phyloP scores from a whole-genome alignment of 2,329 filamentous ascomycete species.

The Colletotrichum gigasporum region DNA sequence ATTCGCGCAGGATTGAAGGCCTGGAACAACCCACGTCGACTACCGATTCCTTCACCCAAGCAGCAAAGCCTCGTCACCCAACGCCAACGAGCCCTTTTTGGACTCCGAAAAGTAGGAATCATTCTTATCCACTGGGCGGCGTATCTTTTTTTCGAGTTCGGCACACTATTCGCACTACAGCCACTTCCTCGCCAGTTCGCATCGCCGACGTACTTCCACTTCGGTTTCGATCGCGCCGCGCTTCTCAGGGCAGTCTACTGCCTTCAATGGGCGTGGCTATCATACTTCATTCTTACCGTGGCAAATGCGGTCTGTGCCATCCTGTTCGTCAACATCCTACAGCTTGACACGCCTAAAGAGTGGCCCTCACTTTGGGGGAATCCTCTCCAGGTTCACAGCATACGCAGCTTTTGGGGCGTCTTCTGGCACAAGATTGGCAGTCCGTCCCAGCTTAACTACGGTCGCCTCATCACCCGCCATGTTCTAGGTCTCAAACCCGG shows the following conservation, averaged over 20 bases:
- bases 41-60: not conserved
- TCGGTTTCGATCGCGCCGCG: not conserved
- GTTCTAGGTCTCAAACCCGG: not conserved
- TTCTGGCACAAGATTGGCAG: conserved; percentile 35
- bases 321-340: conserved; percentile 33
- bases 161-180: not conserved
- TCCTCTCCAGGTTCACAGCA: conserved; percentile 27
- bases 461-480: not conserved
- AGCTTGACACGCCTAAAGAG: conserved; percentile 33
- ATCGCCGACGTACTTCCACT: not conserved
- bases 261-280: conserved; percentile 32
- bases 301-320: conserved; percentile 29
- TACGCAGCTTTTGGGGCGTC: conserved; percentile 36
- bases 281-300: conserved; percentile 22
- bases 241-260: not conserved
- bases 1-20: not conserved
- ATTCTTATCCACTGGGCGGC: not conserved
- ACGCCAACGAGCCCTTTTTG: not conserved
- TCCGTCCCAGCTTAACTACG: not conserved
- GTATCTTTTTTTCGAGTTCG: not conserved
- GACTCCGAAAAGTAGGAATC: not conserved
- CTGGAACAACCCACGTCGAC: not conserved
- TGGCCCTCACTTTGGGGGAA: conserved; percentile 36
- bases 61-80: not conserved
- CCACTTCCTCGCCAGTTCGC: not conserved